A percentile compares a stretch with the other conserved stretches of the same genome.
Evolutionary conservation across 495 filamentous ascomycete genomes (phyloP).

Genomic region (Penicillium herquei): DNA sequence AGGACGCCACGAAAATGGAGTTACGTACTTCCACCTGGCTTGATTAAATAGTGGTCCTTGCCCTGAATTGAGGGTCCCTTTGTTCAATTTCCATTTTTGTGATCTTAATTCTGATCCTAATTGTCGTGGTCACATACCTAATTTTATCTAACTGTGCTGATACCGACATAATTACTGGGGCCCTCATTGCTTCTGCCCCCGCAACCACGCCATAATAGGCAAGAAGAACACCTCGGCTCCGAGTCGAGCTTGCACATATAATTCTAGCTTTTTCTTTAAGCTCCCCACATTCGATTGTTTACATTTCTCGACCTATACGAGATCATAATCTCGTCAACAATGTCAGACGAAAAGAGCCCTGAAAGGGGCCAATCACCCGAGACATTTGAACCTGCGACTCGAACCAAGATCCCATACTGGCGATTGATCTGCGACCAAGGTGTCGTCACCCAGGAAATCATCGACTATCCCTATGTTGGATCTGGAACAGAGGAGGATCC

Average conservation of each 20-base stretch:
- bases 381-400: conserved; percentile 27
- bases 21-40: neutral
- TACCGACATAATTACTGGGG: neutral
- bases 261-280: no score
- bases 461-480: conserved; percentile 62
- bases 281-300: no score
- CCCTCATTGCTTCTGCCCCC: neutral
- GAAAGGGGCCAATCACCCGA: conserved; percentile 23
- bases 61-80: neutral
- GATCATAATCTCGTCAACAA: conserved; percentile 18
- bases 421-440: conserved; percentile 52
- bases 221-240: neutral
- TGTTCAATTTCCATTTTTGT: neutral
- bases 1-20: neutral
- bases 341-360: conserved; percentile 28
- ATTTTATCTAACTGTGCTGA: neutral
- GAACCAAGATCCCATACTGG: conserved; percentile 43
- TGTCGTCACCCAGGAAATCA: conserved; percentile 53
- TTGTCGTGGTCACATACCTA: neutral
- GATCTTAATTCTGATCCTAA: neutral
- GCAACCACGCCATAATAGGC: neutral
- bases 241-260: neutral
- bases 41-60: conserved; percentile 3
- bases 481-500: conserved; percentile 72
- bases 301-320: neutral